These are phyloP conservation scores for Akanthomyces dipterigenus DNA, from an alignment of 2,329 filamentous ascomycete species.

Conservation along the genomic window DNA sequence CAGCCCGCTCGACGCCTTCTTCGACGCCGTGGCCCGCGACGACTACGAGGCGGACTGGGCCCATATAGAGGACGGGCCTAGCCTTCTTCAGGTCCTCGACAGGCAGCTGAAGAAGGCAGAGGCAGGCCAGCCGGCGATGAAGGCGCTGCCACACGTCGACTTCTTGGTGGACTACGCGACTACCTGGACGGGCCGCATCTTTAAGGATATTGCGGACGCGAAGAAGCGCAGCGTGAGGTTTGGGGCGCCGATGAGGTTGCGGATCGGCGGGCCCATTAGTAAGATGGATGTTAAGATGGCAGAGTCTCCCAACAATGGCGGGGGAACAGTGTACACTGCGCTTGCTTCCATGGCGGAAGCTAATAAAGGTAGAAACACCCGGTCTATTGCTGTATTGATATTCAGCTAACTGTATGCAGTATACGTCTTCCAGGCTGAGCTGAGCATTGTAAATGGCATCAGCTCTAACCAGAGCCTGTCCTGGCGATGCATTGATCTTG, in stretches of 20 bases:
- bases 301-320: constrained; percentile 27
- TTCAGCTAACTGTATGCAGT: constrained; percentile 37
- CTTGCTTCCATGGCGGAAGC: constrained; percentile 31
- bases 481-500: constrained; percentile 36
- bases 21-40: constrained; percentile 43
- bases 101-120: constrained; percentile 43
- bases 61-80: constrained; percentile 36
- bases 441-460: constrained; percentile 52
- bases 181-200: constrained; percentile 52
- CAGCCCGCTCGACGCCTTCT: constrained; percentile 59
- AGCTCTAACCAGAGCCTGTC: constrained; percentile 38
- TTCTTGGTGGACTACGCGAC: constrained; percentile 56
- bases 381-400: constrained; percentile 44
- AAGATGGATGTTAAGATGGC: constrained; percentile 55
- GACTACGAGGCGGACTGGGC: constrained; percentile 42
- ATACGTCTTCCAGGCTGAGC: constrained; percentile 46
- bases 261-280: constrained; percentile 37
- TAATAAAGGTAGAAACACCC: constrained; percentile 28
- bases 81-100: constrained; percentile 42
- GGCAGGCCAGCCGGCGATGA: constrained; percentile 38
- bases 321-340: constrained; percentile 33
- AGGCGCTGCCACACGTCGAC: constrained; percentile 53
- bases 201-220: constrained; percentile 61
- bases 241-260: constrained; percentile 45
- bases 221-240: constrained; percentile 63